Base-by-base conservation (phyloP, 352 stramenopile genomes). In the Globisporangium perplexum region DNA sequence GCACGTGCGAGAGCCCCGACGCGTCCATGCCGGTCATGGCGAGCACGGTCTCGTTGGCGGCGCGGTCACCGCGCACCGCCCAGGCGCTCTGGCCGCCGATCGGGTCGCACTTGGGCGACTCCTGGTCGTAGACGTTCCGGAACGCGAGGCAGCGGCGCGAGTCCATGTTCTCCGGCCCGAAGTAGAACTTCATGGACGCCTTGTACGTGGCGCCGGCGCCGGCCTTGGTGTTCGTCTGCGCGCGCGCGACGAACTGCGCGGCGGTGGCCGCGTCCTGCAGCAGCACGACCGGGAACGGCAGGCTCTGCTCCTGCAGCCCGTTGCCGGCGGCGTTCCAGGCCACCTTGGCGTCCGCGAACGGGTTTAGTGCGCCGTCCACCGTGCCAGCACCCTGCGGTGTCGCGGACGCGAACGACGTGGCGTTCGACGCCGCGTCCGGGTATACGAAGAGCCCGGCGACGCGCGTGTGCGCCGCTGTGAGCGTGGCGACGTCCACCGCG, bases 171-270 rank as follows among this genome's bases (percentile, higher is more conserved):
- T 74, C 49, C 1, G 83, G 83, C 2, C 83, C 83, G 65, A 90
- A 92, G 59, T 92, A 92, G 55, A 88, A 91, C 55, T 91, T 87
- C 77, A 91, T 88, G 50, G 79, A 85, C 10, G 75, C 77, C 28
- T 71, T 82, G 66, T 90, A 91, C 22, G 77, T 89, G 5, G 74
- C 70, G 8, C 75, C 78, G 5, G 53, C 53, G 8, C 49, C 46
- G 4, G 33, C 44, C 33, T 89, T 67, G 6, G 71, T 12, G 62
- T 92, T 94, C 47, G 69, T 84, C 30, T 72, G 55, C 10, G 78
- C 83, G 28, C 79, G 77, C 41, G 72, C 62, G 28, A 72, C 61
- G 47, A 88, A 90, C 47, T 66, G 48, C 0, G 64, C 56, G 12
- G 69, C 77, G 0, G 62, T 59, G 3, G 60, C 61, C 0, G 60